Base-by-base conservation (phyloP, 805 yeast species). In the Ogataea nakhonphanomensis region DNA sequence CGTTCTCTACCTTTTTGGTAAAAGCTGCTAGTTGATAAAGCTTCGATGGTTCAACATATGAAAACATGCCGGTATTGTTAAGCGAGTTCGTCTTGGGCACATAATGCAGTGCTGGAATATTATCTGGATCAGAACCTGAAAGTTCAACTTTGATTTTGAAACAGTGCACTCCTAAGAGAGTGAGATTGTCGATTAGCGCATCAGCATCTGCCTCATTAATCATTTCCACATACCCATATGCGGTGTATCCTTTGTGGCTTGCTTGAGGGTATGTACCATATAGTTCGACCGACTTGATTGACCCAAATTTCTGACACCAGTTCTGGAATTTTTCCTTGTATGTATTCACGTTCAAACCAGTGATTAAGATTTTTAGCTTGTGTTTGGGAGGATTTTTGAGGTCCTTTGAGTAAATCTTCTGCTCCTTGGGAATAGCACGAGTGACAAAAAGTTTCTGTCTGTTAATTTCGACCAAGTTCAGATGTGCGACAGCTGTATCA, bases 371-470 rank as follows among this genome's bases (percentile, higher is more conserved):
- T 37, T 59, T 59, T 23, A 54, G 35, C 38, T 44, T 55, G 35
- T 49, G 45, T 29, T 53, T 46, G 14, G 55, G 52, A 37, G 33
- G 30, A 9, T 25, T 23, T 7, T 53, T 50, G 7, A 37, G 44
- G 23, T 29, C 51, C 40, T 46, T 50, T 7, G 50, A 49, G 35
- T 59, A 57, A 5, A 45, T 49, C 29, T 61, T 61, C 25, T 57
- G 53, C 30, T 59, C 64, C 24, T 61, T 55, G 12, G 66, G 66
- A 38, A 61, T 58, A 6, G 64, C 66, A 8, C 59, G 44, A 2
- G 62, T 57, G 23, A 58, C 65, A 49, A 53, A 58, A 12, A 61
- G 38, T 31, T 51, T 53, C 20, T 55, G 57, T 10, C 53, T 53
- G 32, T 61, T 62, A 31, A 61, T 45, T 33, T 57, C 58, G 25